Percentiles rank a stretch among this genome's conserved stretches.
Evolutionary conservation across 2,329 filamentous ascomycete genomes (phyloP).

Genomic region (Trichoderma guizhouense): DNA sequence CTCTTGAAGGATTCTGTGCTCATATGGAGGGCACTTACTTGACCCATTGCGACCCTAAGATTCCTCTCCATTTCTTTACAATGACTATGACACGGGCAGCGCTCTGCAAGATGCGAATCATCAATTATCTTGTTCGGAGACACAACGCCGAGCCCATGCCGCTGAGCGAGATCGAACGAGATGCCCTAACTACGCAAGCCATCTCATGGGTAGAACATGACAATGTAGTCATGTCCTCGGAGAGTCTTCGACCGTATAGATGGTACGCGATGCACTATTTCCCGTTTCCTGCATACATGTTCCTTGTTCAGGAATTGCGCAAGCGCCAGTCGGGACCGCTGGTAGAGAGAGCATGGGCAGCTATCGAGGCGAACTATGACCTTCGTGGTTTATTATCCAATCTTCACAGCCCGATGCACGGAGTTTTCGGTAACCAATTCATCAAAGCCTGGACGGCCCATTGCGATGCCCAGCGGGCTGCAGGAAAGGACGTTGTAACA

Average conservation of each 20-base stretch:
- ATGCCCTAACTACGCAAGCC: constrained; percentile 52
- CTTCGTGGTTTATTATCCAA: constrained; percentile 48
- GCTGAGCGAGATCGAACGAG: constrained; percentile 46
- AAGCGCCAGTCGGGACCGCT: constrained; percentile 50
- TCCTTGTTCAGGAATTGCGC: constrained; percentile 54
- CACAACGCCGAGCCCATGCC: constrained; percentile 38
- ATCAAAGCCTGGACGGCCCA: constrained; percentile 62
- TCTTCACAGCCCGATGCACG: constrained; percentile 54
- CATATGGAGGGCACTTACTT: constrained; percentile 57
- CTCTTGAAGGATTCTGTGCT: constrained; percentile 51
- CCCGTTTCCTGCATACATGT: constrained; percentile 60
- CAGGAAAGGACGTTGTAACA: constrained; percentile 41
- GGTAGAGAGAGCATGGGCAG: constrained; percentile 57
- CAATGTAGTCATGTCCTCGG: constrained; percentile 51
- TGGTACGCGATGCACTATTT: constrained; percentile 61
- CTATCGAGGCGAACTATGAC: constrained; percentile 54
- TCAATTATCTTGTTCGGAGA: constrained; percentile 51
- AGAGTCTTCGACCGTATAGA: constrained; percentile 49
- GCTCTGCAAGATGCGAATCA: constrained; percentile 55
- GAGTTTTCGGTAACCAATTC: constrained; percentile 55
- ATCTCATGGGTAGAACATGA: constrained; percentile 59
- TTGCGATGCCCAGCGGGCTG: constrained; percentile 44
- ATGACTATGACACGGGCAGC: constrained; percentile 54
- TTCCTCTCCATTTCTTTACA: constrained; percentile 58
- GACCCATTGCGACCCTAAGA: constrained; percentile 53